Conservation (phyloP, 2,329 filamentous ascomycete species). For the Geoglossum cookeanum region DNA sequence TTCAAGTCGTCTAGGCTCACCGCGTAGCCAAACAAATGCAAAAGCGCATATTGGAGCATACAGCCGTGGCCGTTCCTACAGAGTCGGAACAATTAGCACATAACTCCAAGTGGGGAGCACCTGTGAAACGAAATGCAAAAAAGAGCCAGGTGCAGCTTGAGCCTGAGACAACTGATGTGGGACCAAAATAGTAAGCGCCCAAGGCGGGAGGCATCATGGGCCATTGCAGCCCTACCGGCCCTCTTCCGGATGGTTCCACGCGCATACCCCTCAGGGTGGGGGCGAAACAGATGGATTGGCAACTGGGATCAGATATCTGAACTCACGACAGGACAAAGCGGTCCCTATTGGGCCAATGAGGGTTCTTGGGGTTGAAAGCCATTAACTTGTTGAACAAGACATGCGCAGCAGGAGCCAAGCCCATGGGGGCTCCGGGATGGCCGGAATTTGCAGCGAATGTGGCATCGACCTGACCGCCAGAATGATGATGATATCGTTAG, state of each 20-base stretch:
- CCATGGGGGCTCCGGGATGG: slow-evolving; percentile 97
- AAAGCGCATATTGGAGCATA: slow-evolving; percentile 97
- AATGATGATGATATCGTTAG: neutral
- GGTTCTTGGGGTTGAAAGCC: slow-evolving; percentile 99
- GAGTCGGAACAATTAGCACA: neutral
- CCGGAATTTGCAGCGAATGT: slow-evolving; percentile 90
- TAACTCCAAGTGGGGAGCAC: neutral
- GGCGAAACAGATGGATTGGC: neutral
- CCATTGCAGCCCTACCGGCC: neutral
- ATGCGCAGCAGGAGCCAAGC: slow-evolving; percentile 86
- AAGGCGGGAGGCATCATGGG: neutral
- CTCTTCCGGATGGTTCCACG: neutral
- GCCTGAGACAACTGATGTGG: neutral
- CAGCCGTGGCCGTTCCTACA: slow-evolving; percentile 89
- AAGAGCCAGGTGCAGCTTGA: neutral
- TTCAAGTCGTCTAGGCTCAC: slow-evolving; percentile 83
- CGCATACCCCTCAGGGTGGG: neutral
- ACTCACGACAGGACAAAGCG: slow-evolving; percentile 98
- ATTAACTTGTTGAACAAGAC: slow-evolving; percentile 98
- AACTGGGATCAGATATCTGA: neutral
- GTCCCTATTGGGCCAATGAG: slow-evolving; percentile 90
- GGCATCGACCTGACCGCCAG: slow-evolving; percentile 65
- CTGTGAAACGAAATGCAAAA: neutral
- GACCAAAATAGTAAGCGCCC: too few relatives aligned
- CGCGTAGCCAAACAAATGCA: slow-evolving; percentile 88